Evolutionary conservation across 352 stramenopile genomes (phyloP).

Genomic region (Aphanomyces invadans): DNA sequence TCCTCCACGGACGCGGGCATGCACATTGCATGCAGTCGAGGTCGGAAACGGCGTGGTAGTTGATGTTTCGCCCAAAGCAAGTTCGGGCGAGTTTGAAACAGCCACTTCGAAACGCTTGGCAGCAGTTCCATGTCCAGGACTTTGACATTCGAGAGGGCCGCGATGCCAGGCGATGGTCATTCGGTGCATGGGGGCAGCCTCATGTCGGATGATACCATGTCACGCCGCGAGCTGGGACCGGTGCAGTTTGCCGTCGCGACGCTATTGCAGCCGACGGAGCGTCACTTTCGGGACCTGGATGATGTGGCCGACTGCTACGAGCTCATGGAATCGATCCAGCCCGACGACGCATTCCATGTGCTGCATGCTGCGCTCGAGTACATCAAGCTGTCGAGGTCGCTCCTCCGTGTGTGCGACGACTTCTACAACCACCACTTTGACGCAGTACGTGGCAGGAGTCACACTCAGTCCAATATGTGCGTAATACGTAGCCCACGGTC

Average conservation of each 20-base stretch:
- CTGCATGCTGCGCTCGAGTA: neutral
- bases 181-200: too few species aligned
- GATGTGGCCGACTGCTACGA: neutral
- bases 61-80: too few species aligned
- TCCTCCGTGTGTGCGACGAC: slow-evolving; percentile 8
- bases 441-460: neutral
- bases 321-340: neutral
- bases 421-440: slow-evolving; percentile 1
- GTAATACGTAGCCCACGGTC: neutral
- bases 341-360: neutral
- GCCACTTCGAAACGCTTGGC: too few species aligned
- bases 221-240: neutral
- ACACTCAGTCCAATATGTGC: neutral
- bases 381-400: neutral
- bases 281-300: neutral
- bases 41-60: too few species aligned
- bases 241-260: neutral
- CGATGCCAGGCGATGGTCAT: too few species aligned
- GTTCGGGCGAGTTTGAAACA: too few species aligned
- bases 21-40: too few species aligned
- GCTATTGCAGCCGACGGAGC: neutral
- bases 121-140: too few species aligned
- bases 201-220: neutral
- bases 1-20: too few species aligned
- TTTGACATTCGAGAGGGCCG: too few species aligned